Base-by-base conservation (phyloP, 257 asterid genomes). In the Fraxinus cuspidata region DNA sequence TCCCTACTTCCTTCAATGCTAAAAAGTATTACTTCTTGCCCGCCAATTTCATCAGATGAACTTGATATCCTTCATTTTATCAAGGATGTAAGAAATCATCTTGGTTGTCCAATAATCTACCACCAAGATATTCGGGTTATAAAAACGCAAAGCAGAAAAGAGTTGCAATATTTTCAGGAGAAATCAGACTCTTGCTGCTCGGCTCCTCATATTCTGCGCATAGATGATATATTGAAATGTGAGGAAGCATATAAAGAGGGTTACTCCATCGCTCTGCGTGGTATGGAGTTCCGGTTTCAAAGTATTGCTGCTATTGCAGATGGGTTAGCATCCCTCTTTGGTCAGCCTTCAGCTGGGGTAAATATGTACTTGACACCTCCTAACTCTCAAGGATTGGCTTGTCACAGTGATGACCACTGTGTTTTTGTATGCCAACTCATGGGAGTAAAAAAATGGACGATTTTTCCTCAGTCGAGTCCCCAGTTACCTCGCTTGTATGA, bases 381-480 rank as follows among this genome's bases (percentile, higher is more conserved):
- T 4, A 71, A 86, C 84, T 87, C 94, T 35, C 97, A 93, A 83
- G 98, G 98, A 71, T 83, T 93, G 85, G 92, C 93, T 85, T 79
- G 94, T 40, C 97, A 93, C 74, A 86, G 88, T 77, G 98, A 93
- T 65, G 98, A 93, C 77, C 98, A 93, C 73, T 93, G 98, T 73
- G 94, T 91, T 58, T 87, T 93, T 84, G 92, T 93, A 19, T 93
- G 91, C 80, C 98, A 93, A 83, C 89, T 93, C 78, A 47, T 80
- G 73, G 94, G 97, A 31, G 81, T 27, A 60, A 93, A 93, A 72
- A 84, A 83, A 80, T 91, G 97, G 97, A 83, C 76, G 25, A 35
- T 91, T 34, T 89, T 47, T 81, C 87, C 91, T 25, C 77, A 42
- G 66, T 70, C 85, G 5, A 80, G 82, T 80, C 37, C 53, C 71